Evolutionary conservation across 2,329 filamentous ascomycete species (phyloP).

Genomic region (Fusarium caatingaense): DNA sequence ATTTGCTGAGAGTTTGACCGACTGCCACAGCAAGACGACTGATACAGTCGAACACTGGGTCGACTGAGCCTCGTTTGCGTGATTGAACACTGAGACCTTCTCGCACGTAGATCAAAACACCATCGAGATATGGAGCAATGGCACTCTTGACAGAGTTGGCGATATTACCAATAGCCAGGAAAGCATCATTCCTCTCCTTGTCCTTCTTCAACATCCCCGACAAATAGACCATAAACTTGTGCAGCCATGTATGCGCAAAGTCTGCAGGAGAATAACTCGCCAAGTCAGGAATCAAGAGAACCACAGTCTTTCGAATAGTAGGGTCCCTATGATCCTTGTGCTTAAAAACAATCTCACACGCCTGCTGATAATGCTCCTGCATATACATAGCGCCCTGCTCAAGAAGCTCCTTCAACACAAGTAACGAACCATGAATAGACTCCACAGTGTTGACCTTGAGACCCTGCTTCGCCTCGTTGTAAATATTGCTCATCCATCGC

Average conservation of each 20-base stretch:
- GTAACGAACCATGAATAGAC: conserved; percentile 90
- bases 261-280: conserved; percentile 93
- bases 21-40: conserved; percentile 96
- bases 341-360: conserved; percentile 91
- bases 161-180: conserved; percentile 94
- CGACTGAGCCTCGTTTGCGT: conserved; percentile 70
- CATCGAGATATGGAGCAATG: conserved; percentile 94
- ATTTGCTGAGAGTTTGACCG: conserved; percentile 96
- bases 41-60: conserved; percentile 96
- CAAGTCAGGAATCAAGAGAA: conserved; percentile 89
- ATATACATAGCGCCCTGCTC: conserved; percentile 99
- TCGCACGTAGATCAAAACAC: conserved; percentile 91
- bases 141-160: conserved; percentile 95
- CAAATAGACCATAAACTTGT: conserved; percentile 97
- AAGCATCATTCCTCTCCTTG: conserved; percentile 92
- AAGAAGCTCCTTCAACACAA: conserved; percentile 92
- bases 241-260: conserved; percentile 87
- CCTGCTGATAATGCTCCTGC: conserved; percentile 92
- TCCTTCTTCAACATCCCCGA: conserved; percentile 94
- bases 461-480: conserved; percentile 83
- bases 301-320: conserved; percentile 88
- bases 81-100: conserved; percentile 89
- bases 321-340: conserved; percentile 93
- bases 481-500: conserved; percentile 90
- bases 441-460: conserved; percentile 86